Conservation (phyloP, 2,329 filamentous ascomycete species). For the Fusarium annulatum region DNA sequence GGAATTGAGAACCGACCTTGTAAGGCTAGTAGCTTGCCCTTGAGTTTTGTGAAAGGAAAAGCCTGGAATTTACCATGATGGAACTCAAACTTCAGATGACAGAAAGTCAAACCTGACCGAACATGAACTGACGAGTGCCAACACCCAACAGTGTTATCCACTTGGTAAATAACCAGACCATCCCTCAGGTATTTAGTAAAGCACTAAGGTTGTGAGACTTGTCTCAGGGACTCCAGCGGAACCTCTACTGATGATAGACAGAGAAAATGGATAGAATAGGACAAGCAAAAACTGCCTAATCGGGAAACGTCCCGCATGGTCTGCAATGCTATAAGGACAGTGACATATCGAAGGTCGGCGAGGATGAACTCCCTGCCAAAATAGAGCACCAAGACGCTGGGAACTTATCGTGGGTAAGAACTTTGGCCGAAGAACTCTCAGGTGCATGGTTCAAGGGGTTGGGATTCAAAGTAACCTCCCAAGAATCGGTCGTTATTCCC, state of each 20-base stretch:
- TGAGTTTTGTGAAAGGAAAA: neutral
- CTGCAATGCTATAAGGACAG: neutral
- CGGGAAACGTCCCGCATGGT: neutral
- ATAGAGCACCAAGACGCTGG: neutral
- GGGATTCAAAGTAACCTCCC: neutral
- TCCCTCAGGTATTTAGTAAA: neutral
- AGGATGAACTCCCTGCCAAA: constrained; percentile 1
- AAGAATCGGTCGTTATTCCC: neutral
- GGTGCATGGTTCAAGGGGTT: neutral
- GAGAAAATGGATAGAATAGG: neutral
- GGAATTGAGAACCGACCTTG: neutral
- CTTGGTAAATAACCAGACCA: neutral
- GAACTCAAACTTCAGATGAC: neutral
- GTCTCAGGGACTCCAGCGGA: neutral
- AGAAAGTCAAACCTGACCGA: neutral
- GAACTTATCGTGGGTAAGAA: neutral
- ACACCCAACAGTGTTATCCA: neutral
- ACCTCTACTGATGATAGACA: neutral
- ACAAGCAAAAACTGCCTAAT: neutral
- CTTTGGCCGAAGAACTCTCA: neutral
- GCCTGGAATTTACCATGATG: constrained; percentile 4
- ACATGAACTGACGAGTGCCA: constrained; percentile 1
- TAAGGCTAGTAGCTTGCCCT: neutral
- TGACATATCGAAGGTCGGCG: neutral
- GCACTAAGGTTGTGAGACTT: neutral